Conservation (phyloP, 1,284 basidiomycete genomes). For the Inonotus hispidus region DNA sequence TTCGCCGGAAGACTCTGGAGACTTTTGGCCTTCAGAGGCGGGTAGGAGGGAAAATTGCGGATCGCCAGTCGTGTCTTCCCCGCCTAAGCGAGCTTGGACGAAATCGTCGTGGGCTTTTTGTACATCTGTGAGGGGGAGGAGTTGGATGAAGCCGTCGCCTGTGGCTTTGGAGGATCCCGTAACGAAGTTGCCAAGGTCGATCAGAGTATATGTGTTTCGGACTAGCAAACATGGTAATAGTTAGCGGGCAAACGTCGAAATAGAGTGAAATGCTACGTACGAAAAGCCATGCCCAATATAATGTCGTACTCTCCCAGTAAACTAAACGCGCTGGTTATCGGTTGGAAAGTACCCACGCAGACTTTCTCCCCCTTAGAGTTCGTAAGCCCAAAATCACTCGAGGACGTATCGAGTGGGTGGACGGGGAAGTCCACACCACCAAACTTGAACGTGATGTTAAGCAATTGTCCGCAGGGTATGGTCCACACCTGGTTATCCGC, state of each 20-base stretch:
- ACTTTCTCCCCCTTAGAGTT: conserved; percentile 53
- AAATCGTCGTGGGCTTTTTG: conserved; percentile 48
- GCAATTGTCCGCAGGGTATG: conserved; percentile 64
- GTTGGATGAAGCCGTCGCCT: conserved; percentile 48
- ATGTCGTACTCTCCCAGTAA: conserved; percentile 67
- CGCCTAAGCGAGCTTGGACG: conserved; percentile 43
- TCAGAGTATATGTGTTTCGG: conserved; percentile 58
- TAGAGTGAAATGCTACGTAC: conserved; percentile 36
- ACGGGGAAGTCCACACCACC: conserved; percentile 62
- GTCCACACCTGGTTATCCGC: conserved; percentile 55
- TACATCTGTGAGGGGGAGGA: conserved; percentile 43
- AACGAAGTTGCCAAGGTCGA: conserved; percentile 55
- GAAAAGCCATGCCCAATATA: conserved; percentile 76
- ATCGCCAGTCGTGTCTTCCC: conserved; percentile 42
- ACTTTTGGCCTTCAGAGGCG: conserved; percentile 49
- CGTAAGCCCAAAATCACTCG: conserved; percentile 53
- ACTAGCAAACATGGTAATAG: conserved; percentile 37
- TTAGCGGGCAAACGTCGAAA: background rate
- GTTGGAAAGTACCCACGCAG: conserved; percentile 76
- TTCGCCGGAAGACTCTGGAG: conserved; percentile 58
- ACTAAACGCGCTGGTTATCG: conserved; percentile 74
- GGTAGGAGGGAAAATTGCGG: conserved; percentile 56
- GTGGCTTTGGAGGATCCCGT: conserved; percentile 33
- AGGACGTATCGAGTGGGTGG: conserved; percentile 68
- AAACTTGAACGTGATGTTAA: conserved; percentile 67